phyloP scores from a whole-genome alignment of 441 rosid species.

The Arabidopsis hybrid region DNA sequence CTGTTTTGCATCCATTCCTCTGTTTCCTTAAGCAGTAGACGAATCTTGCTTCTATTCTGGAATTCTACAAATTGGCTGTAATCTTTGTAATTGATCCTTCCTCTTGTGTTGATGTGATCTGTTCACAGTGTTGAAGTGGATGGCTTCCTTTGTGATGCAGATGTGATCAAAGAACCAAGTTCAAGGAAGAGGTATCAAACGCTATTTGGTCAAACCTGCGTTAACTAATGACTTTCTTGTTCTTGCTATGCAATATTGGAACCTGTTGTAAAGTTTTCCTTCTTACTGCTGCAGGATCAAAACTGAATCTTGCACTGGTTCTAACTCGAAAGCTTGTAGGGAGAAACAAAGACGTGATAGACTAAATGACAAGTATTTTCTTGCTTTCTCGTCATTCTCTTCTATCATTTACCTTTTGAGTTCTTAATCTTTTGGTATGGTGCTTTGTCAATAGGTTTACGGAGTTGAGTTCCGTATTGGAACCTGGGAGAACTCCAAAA shows the following conservation, averaged over 20 bases:
- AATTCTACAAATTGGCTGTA: not conserved
- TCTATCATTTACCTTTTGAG: conserved; percentile 2
- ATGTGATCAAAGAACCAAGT: conserved; percentile 67
- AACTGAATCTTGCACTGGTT: conserved; percentile 58
- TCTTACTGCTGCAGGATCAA: conserved; percentile 55
- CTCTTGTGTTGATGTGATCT: conserved; percentile 28
- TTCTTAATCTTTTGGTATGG: conserved; percentile 12
- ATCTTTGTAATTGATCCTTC: not conserved
- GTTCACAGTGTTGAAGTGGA: conserved; percentile 69
- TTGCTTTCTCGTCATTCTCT: conserved; percentile 24
- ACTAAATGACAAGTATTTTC: conserved; percentile 76
- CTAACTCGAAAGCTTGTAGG: conserved; percentile 87
- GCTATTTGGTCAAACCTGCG: not conserved
- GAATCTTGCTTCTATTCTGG: conserved; percentile 8
- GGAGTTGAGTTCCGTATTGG: conserved; percentile 73
- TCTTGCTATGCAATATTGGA: not conserved
- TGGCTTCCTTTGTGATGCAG: conserved; percentile 76
- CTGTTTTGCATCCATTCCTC: conserved; percentile 15
- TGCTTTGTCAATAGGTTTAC: conserved; percentile 54
- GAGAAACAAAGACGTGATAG: conserved; percentile 89
- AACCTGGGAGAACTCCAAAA: conserved; percentile 82
- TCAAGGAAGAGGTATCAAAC: conserved; percentile 76
- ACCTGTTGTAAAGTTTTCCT: not conserved
- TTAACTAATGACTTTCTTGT: not conserved
- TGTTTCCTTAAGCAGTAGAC: conserved; percentile 7